Evolutionary conservation across 768 basidiomycete genomes (phyloP), one percentile per base, ranked within the genome.

Genomic region (Pisolithus tinctorius): DNA sequence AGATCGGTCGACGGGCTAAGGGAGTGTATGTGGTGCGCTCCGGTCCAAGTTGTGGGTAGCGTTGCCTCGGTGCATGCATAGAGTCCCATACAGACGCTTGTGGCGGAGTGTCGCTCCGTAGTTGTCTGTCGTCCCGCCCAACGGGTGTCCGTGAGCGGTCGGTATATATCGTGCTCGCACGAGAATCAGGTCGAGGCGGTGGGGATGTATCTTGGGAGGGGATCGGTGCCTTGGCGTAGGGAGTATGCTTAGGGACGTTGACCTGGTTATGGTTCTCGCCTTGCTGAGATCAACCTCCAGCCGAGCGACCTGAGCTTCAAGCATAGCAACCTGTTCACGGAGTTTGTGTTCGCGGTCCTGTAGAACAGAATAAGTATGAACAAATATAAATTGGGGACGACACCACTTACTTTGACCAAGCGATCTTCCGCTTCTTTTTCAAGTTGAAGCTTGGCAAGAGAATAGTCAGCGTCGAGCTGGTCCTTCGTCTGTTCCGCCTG

Each of bases 341-440:
- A 84, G 68, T 64, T 81, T 83, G 56, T 69, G 74, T 61, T 88
- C 84, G 47, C 80, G 83, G 60, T 88, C 86, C 89, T 91, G 60
- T 17, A 52, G 9, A 23, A 45, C 13, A 30, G 27, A 30, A 54
- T 23, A 58, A 52, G 46, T 31, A 16, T 51, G 29, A 36, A 36
- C 48, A 6, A 47, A 17, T 1, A 23, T 26, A 27, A 20, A 37
- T 17, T 36, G 23, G 4, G n/a, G 39, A 42, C 5, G 43, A 36
- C 0, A 29, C 6, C 9, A 45, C 67, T 50, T 64, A 90, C 90
- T 80, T 84, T 78, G 49, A 72, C 64, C 54, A 86, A 63, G 27
- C 86, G 82, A 59, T 81, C 79, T 53, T 86, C 79, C 16, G 82
- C 84, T 57, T 88, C 86, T 51, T 76, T 75, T 59, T 90, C 87